These are phyloP conservation scores for Candida lessepsii DNA, from an alignment of 805 yeast species.

Conservation along the genomic window DNA sequence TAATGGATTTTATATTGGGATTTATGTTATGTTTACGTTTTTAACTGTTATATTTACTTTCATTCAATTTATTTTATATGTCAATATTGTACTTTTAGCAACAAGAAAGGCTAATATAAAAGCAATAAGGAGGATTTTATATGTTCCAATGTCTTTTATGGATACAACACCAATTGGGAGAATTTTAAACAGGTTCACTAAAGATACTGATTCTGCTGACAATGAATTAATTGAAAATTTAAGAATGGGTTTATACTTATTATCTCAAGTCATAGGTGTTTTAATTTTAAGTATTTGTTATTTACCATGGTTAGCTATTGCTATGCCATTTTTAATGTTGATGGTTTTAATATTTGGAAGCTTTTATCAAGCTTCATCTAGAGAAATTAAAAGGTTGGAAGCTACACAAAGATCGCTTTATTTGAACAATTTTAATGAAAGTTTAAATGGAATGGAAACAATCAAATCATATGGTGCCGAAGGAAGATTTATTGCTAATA, in stretches of 20 bases:
- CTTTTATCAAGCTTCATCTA: conserved; percentile 35
- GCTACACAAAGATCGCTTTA: conserved; percentile 38
- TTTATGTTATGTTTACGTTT: conserved; percentile 61
- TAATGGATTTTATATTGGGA: conserved; percentile 65
- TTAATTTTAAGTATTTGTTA: conserved; percentile 32
- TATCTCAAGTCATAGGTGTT: conserved; percentile 58
- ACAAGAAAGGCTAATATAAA: conserved; percentile 54
- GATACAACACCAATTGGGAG: conserved; percentile 89
- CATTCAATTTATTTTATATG: conserved; percentile 45
- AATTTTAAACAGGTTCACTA: conserved; percentile 79
- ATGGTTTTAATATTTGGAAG: conserved; percentile 24
- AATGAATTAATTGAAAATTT: conserved; percentile 72
- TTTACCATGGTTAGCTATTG: conserved; percentile 40
- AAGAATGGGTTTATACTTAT: conserved; percentile 55
- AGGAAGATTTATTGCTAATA: conserved; percentile 24
- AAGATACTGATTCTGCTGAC: conserved; percentile 81
- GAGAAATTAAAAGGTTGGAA: conserved; percentile 40
- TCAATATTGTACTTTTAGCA: conserved; percentile 42
- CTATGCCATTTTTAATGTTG: conserved; percentile 29
- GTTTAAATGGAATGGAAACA: conserved; percentile 34
- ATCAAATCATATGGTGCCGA: conserved; percentile 32
- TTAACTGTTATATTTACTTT: conserved; percentile 44
- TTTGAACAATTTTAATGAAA: conserved; percentile 36
- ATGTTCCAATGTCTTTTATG: conserved; percentile 77
- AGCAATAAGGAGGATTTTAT: conserved; percentile 60